Base-by-base conservation (phyloP, 352 stramenopile species). In the Phytophthora tubulina region DNA sequence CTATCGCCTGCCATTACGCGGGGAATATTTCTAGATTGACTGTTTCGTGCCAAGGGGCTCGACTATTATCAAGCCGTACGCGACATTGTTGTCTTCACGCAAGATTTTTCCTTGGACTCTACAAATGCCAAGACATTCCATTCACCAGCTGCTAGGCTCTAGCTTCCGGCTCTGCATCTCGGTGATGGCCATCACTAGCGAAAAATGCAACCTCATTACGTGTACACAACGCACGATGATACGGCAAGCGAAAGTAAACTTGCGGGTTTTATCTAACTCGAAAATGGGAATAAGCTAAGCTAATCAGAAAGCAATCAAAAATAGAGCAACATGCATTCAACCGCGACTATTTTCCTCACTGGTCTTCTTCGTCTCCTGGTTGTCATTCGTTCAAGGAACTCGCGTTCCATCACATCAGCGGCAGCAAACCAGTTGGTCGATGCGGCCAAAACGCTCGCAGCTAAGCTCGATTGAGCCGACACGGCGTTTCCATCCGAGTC, bases 251-350 rank as follows among this genome's bases (percentile, higher is more conserved):
- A 51, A 46, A 61, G 17, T 67, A 36, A 58, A 63, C 61, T 63
- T 59, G 69, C 55, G 4, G 42, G 2, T 5, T 27, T 72, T 50
- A 64, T 67, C 56, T 50, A 62, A 53, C 44, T 52, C 21, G 41
- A 46, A 46, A 46, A 58, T 32, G 17, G 35, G 46, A 72, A 60
- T 55, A 62, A 65, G 51, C 41, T 63, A 58, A 57, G 49, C 49
- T 57, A 51, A 38, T 61, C 17, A 44, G 42, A 70, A 69, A 67
- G 68, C 68, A 75, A 73, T 73, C 67, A 70, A 77, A 79, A 81
- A 76, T 77, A 78, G 60, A 79, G 72, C 72, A 81, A 81, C 70
- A 77, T 77, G 67, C 62, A 79, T 81, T 79, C 75, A 81, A 81
- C 75, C 62, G 57, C 70, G 71, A 76, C 67, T 79, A 73, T 54